Evolutionary conservation across 2,329 filamentous ascomycete genomes (phyloP).

Genomic region (Aspergillus fischeri): DNA sequence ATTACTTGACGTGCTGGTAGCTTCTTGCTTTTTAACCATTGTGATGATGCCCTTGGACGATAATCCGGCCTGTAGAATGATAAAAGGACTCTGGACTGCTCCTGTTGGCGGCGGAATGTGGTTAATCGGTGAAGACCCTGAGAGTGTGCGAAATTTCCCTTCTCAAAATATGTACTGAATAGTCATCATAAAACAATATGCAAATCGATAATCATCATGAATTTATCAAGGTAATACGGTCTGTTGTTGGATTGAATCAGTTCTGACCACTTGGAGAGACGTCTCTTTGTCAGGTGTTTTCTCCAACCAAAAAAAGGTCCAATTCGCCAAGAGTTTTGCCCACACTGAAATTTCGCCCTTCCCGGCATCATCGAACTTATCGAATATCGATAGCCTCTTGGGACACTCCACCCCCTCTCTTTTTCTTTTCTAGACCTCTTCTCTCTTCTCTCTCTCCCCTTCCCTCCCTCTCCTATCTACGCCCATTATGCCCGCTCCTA

Average conservation of each 20-base stretch:
- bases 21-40: neutral
- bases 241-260: neutral
- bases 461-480: constrained; percentile 1
- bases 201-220: neutral
- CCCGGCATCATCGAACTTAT: constrained; percentile 23
- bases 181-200: neutral
- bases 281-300: neutral
- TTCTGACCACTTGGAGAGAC: neutral
- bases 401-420: constrained; percentile 1
- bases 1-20: neutral
- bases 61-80: neutral
- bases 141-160: neutral
- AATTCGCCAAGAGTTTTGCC: constrained; percentile 36
- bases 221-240: neutral
- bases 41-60: neutral
- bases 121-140: neutral
- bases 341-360: constrained; percentile 39
- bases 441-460: neutral
- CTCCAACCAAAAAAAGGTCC: neutral
- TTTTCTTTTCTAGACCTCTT: constrained; percentile 1
- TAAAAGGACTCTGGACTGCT: neutral
- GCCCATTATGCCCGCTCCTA: constrained; percentile 54
- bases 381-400: constrained; percentile 20
- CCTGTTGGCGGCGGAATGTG: no score
- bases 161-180: neutral